Base-by-base conservation (phyloP, 192 early-diverging fungal species). In the Backusella circina region DNA sequence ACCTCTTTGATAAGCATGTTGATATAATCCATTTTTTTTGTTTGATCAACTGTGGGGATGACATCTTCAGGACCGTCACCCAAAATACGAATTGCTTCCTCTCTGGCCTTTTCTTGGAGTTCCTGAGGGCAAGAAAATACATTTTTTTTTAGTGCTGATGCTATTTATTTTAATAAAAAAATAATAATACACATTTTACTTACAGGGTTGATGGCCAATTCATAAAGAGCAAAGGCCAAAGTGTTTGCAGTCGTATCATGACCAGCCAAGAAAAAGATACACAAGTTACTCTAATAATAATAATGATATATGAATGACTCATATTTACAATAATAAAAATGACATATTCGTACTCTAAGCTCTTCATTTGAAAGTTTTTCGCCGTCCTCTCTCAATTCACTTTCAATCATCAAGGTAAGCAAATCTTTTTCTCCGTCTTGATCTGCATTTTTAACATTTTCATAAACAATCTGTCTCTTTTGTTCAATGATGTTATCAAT, bases 241-340 rank as follows among this genome's bases (percentile, higher is more conserved):
- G 88, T 79, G 67, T 84, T 86, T 39, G 89, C 86, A 8, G 86
- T 90, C 30, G 86, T 90, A 65, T 90, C 88, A 50, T 88, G 84
- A 39, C 87, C 65, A 16, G 65, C 32, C 16, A 66, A 32, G 65
- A 32, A 66, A 66, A 66, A 66, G 15, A 66, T 32, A 30, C 23
- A 66, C 32, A 33, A 33, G 31, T 77, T 77, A 21, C 61, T 50
- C 75, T 77, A 37, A 64, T 33, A 38, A 26, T 30, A 30, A 15
- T n/a, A 33, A 32, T 12, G 0, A 28, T 28, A 54, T 3, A 37
- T 10, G 15, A n/a, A 66, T 13, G 66, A 3, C 18, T 15, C 13
- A 4, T 16, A 12, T 13, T 33, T 31, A 1, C 7, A 33, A 5
- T 33, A 32, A 66, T 4, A 16, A n/a, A n/a, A 37, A 37, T 9